Evolutionary conservation across 2,329 filamentous ascomycete species (phyloP).

Genomic region (Neodidymelliopsis sp.): DNA sequence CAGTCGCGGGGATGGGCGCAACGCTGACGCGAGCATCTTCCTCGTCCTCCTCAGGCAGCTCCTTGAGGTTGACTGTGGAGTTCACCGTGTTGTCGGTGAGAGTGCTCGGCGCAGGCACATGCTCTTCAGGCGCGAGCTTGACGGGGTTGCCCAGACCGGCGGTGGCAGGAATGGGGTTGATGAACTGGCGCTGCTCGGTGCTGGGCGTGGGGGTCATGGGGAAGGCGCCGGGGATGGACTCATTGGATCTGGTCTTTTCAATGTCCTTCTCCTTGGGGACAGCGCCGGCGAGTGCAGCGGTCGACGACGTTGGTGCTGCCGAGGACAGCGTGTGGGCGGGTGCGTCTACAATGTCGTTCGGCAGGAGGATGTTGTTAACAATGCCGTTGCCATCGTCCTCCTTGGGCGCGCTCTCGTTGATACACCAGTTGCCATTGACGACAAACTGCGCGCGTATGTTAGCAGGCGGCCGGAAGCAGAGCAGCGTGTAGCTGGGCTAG

Average conservation of each 20-base stretch:
- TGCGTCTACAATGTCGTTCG: conserved; percentile 69
- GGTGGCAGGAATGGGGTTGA: conserved; percentile 67
- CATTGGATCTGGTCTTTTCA: conserved; percentile 32
- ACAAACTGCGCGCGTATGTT: conserved; percentile 72
- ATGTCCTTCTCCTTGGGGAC: conserved; percentile 64
- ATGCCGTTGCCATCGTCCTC: conserved; percentile 85
- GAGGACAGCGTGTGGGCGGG: conserved; percentile 68
- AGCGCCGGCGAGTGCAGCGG: conserved; percentile 71
- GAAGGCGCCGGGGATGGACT: conserved; percentile 68
- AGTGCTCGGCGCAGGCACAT: conserved; percentile 72
- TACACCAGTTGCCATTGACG: conserved; percentile 89
- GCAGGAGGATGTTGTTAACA: conserved; percentile 89
- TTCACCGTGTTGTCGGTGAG: conserved; percentile 75
- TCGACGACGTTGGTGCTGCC: conserved; percentile 74
- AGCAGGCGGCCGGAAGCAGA: conserved; percentile 22
- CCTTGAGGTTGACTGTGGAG: conserved; percentile 55
- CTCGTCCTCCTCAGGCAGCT: conserved; percentile 34
- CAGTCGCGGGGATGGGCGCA: conserved; percentile 66
- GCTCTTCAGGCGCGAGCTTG: conserved; percentile 78
- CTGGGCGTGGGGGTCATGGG: conserved; percentile 72
- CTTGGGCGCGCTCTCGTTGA: conserved; percentile 79
- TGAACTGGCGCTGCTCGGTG: conserved; percentile 56
- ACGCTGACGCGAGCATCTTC: conserved; percentile 59
- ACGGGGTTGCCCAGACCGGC: conserved; percentile 76
- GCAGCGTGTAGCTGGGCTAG: conserved; percentile 9